These are phyloP conservation scores for Nemophila menziesii DNA, from an alignment of 257 asterid species.

Conservation along the genomic window DNA sequence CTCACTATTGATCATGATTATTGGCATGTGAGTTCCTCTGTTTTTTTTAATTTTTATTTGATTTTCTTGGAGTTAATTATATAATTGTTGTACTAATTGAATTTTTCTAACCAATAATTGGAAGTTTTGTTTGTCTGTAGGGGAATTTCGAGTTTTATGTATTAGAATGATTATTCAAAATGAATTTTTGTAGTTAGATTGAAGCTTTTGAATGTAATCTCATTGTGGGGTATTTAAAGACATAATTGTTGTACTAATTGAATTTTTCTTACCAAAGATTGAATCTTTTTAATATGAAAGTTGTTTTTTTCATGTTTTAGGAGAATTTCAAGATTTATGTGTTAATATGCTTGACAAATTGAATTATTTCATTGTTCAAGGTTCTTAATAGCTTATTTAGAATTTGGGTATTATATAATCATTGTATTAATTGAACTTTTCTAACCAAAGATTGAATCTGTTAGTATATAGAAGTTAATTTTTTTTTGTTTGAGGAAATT, in stretches of 20 bases:
- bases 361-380: no score
- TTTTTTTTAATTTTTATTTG: background rate
- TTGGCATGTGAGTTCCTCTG: conserved; percentile 56
- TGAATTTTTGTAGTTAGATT: no score
- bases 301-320: background rate
- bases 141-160: no score
- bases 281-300: background rate
- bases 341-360: background rate
- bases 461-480: background rate
- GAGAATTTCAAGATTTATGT: background rate
- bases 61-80: background rate
- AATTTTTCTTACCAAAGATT: background rate
- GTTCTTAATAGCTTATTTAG: no score
- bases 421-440: background rate
- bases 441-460: background rate
- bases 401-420: no score
- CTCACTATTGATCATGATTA: conserved; percentile 69
- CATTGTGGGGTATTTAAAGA: no score
- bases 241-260: background rate
- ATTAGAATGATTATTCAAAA: no score
- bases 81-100: no score
- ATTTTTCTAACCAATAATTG: no score
- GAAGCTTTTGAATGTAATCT: no score
- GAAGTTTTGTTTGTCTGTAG: no score
- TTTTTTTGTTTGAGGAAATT: background rate